Base-by-base conservation (phyloP, 129 eudicot genomes). In the Artemisia tridentata region DNA sequence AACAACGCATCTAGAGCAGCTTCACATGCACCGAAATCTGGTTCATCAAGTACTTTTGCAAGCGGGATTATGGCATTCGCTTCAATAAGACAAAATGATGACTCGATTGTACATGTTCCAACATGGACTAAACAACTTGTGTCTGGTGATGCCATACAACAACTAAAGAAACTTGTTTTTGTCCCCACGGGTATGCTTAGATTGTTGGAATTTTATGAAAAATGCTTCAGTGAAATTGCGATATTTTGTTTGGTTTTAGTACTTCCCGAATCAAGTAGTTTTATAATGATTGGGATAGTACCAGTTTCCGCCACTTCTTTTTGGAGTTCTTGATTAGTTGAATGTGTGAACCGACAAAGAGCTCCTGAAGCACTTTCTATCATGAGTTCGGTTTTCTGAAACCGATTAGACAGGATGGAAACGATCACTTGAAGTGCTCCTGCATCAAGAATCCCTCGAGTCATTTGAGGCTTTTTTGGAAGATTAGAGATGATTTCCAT, bases 61-160 rank as follows among this genome's bases (percentile, higher is more conserved):
- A 83, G 81, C 5, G 87, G 79, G 13, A 27, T 53, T 38, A 83
- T 71, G 34, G 84, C 88, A 53, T 68, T 63, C 10, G 84, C 88
- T 50, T 83, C 88, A 45, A 80, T 5, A 68, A 83, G 82, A 48
- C 88, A 83, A 47, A 83, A 83, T 8, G 88, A 76, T 2, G 88
- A 75, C 51, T 80, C 78, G 21, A 65, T 25, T 41, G 73, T 54
- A 23, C 87, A 83, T 56, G 43, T 63, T 21, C 87, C 82, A 9
- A 51, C 21, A 80, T 83, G 88, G 15, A 83, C 73, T 0, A 65
- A 4, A 45, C 88, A 83, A 14, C 65, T 43, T 0, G 45, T 21
- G 8, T 60, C 79, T 0, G 67, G 74, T 15, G 83, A 41, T 25
- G 38, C 55, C 49, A 64, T 46, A 43, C 84, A 84, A 63, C 88